Percentiles rank a stretch among this genome's conserved stretches.
Evolutionary conservation across 148 eudicot species (phyloP).

Genomic region (Vaccinium corymbosum): DNA sequence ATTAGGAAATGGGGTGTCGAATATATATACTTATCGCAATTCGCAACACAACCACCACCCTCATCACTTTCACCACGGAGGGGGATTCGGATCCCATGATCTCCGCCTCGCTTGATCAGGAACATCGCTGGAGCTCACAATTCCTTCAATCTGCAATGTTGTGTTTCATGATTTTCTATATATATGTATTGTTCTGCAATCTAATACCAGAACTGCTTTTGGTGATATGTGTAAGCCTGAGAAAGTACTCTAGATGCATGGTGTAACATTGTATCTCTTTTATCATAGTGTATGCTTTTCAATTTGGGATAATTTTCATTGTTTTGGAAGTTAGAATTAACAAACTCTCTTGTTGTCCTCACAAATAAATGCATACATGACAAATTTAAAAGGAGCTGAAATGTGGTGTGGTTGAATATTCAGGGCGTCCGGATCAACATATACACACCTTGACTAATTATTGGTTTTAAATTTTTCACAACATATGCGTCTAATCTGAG

Average conservation of each 20-base stretch:
- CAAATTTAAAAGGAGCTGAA: too few species aligned
- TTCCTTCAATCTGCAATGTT: background rate
- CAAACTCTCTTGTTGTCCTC: background rate
- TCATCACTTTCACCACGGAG: slow-evolving; percentile 17
- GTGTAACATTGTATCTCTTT: background rate
- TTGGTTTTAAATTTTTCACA: too few species aligned
- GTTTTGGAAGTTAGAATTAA: background rate
- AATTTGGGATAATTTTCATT: background rate
- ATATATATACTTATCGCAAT: slow-evolving; percentile 18
- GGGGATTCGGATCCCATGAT: slow-evolving; percentile 20
- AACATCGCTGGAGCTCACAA: background rate
- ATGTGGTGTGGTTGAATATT: too few species aligned
- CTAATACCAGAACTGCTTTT: background rate
- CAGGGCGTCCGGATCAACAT: too few species aligned
- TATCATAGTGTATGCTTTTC: background rate
- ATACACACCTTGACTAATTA: too few species aligned
- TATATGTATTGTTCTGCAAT: background rate
- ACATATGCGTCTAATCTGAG: too few species aligned
- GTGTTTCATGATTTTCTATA: too few species aligned
- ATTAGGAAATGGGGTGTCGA: slow-evolving; percentile 28
- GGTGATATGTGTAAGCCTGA: background rate
- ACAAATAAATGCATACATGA: background rate
- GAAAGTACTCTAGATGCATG: background rate
- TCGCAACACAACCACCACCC: slow-evolving; percentile 10
- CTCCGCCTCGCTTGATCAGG: slow-evolving; percentile 23